These are phyloP conservation scores for Choiromyces venosus DNA, from an alignment of 495 filamentous ascomycete genomes.

Conservation along the genomic window DNA sequence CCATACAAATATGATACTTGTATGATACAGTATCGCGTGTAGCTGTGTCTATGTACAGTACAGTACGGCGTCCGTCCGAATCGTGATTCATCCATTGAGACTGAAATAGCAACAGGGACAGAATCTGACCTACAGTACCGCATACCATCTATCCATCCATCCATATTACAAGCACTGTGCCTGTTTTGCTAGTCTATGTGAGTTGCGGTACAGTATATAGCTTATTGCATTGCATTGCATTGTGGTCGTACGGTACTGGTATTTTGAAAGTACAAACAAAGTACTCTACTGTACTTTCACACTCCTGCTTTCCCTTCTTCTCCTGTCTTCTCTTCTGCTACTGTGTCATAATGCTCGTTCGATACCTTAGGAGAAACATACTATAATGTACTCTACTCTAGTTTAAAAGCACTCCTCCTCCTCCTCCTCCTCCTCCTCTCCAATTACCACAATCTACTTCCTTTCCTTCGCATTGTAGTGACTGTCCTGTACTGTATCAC, in stretches of 20 bases:
- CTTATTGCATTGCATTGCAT: neutral
- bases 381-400: neutral
- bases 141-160: too few relatives aligned
- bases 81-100: neutral
- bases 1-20: neutral
- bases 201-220: too few relatives aligned
- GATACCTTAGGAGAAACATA: too few relatives aligned
- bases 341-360: neutral
- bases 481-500: too few relatives aligned
- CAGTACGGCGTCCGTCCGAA: neutral
- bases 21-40: too few relatives aligned
- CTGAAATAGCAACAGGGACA: neutral
- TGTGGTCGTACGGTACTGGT: neutral
- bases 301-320: neutral
- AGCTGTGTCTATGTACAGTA: neutral
- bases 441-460: neutral
- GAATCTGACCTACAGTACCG: neutral
- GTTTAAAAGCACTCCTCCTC: neutral
- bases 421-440: too few relatives aligned
- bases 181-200: too few relatives aligned
- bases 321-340: neutral
- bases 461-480: too few relatives aligned
- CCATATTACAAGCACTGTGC: neutral
- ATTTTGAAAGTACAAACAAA: neutral
- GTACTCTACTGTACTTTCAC: neutral